Conservation (phyloP, 2,329 filamentous ascomycete genomes). For the Coniella vitis region DNA sequence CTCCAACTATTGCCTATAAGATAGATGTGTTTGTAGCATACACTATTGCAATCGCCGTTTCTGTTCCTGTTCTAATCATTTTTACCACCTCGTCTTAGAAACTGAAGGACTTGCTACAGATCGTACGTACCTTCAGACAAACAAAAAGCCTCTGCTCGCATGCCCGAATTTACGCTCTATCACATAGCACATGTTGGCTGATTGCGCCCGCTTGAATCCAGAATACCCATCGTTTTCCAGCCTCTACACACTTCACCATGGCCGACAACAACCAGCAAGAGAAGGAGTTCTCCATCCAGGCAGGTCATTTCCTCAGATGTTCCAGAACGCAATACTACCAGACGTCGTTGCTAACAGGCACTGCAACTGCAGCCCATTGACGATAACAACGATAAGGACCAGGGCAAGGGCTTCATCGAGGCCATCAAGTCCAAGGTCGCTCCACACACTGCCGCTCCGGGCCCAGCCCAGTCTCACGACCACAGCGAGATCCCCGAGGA, state of each 20-base stretch:
- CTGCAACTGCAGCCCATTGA: constrained; percentile 22
- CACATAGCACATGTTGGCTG: neutral
- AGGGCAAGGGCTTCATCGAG: constrained; percentile 29
- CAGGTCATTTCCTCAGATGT: constrained; percentile 13
- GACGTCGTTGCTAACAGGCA: neutral
- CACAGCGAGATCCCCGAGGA: constrained; percentile 45
- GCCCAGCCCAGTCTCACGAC: constrained; percentile 48
- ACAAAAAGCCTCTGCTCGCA: too few species aligned
- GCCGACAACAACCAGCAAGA: constrained; percentile 22
- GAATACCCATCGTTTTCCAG: neutral
- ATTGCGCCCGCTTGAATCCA: neutral
- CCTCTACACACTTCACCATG: constrained; percentile 4
- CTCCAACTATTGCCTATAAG: constrained; percentile 11
- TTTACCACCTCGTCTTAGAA: too few species aligned
- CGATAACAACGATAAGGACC: constrained; percentile 33
- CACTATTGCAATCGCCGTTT: too few species aligned
- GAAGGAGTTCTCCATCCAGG: constrained; percentile 39
- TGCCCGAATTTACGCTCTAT: too few species aligned
- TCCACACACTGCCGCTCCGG: constrained; percentile 48
- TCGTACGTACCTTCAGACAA: too few species aligned
- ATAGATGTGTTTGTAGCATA: too few species aligned
- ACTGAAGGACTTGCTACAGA: too few species aligned
- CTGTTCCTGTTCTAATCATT: too few species aligned
- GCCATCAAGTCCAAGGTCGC: constrained; percentile 40
- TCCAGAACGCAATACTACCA: too few species aligned